Evolutionary conservation across 495 filamentous ascomycete species (phyloP), one percentile per base, ranked within the genome.

Genomic region (Aspergillus ellipticus): DNA sequence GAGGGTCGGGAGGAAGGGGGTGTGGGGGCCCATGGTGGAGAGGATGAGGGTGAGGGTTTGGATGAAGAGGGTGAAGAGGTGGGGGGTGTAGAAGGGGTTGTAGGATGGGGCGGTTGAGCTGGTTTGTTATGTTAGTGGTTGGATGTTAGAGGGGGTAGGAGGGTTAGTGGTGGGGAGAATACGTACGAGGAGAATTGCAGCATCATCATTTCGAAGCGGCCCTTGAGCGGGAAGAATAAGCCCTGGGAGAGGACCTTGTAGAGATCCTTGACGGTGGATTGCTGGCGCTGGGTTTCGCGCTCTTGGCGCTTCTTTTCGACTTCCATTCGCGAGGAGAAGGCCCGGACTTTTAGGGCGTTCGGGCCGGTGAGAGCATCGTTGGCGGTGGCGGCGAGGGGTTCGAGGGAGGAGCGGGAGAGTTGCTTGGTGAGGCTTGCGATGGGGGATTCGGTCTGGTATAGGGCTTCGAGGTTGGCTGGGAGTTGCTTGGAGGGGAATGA

Each of bases 321-420:
- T 42, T 82, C 82, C 74, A 90, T 84, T 17, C 88, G 81, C 0
- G 83, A 84, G 24, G 85, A 88, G 71, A 91, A 90, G 16, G 84
- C 89, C 50, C 87, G 83, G 49, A 96, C 83, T 74, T 96, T 96
- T 33, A 97, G 83, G 5, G 85, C 83, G 57, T 89, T 85, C 0
- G 92, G 91, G 0, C 93, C 92, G 1, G 89, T 84, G 19, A 84
- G 69, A 17, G 85, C 81, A 42, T 92, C 89, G 22, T 76, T 75
- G 2, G 79, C 80, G 54, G 77, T 72, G 45, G 88, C 80, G 10
- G 92, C 89, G 35, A 97, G 71, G 10, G 94, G 94, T 33, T 87
- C 81, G 21, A 97, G 84, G 57, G 96, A 89, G 8, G 78, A 70
- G 19, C 84, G 80, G 19, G 85, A 82, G 20, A 96, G 74, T 21